Conservation (phyloP, 2,329 filamentous ascomycete genomes). For the Verticillium longisporum region DNA sequence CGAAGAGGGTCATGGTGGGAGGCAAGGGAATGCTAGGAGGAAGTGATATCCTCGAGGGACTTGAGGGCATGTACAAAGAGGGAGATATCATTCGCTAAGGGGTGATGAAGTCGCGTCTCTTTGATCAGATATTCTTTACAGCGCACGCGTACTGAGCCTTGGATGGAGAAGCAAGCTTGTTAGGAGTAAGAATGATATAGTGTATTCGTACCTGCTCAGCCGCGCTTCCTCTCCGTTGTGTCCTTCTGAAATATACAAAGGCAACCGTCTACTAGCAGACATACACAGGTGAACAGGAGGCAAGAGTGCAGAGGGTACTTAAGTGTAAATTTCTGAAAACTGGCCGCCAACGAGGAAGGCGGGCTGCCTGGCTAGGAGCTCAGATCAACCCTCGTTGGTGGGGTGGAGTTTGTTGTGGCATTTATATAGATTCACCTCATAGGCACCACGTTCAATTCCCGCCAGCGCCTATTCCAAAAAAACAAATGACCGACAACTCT, state of each 20-base stretch:
- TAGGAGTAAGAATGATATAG: neutral
- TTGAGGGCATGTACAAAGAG: slow-evolving; percentile 74
- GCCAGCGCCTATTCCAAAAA: neutral
- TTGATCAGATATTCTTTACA: neutral
- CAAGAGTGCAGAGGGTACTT: neutral
- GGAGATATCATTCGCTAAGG: slow-evolving; percentile 60
- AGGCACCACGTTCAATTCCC: neutral
- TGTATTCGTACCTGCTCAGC: neutral
- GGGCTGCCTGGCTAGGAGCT: neutral
- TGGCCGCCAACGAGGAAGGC: neutral
- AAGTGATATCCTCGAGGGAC: slow-evolving; percentile 76
- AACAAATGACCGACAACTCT: neutral
- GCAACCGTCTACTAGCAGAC: neutral
- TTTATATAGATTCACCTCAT: neutral
- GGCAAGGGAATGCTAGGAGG: slow-evolving; percentile 64
- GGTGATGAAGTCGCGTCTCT: neutral
- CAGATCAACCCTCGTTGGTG: neutral
- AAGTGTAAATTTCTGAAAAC: neutral
- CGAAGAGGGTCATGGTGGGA: slow-evolving; percentile 43
- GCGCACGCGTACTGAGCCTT: neutral
- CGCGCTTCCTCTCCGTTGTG: neutral
- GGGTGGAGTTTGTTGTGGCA: neutral
- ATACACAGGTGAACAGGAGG: neutral
- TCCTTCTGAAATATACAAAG: neutral
- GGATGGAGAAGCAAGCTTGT: neutral